Conservation (phyloP, 139 green algal genomes). For the Pleodorina starrii region DNA sequence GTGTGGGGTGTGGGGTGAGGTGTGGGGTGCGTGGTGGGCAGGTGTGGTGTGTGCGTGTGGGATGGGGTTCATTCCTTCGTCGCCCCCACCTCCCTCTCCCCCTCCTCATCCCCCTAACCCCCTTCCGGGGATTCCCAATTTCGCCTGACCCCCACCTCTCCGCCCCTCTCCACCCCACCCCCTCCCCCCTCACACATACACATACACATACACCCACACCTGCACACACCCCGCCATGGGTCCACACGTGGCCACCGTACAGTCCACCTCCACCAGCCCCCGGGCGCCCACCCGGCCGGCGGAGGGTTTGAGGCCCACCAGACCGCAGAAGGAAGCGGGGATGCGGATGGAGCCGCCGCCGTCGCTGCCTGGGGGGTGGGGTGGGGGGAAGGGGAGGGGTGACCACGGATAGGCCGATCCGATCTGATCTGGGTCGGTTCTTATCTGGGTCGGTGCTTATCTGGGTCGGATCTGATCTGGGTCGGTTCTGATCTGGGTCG, state of each 20-base stretch:
- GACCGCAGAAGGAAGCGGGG: constrained; percentile 85
- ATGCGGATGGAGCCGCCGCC: constrained; percentile 89
- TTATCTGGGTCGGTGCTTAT: too few species aligned
- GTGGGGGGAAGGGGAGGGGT: neutral
- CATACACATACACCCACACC: too few species aligned
- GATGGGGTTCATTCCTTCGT: too few species aligned
- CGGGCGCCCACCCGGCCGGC: constrained; percentile 61
- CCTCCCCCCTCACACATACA: too few species aligned
- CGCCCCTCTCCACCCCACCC: neutral
- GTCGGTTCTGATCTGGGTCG: too few species aligned
- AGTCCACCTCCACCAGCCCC: constrained; percentile 54
- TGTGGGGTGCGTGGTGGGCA: too few species aligned
- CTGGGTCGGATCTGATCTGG: too few species aligned
- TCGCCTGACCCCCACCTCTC: neutral
- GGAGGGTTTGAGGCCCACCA: constrained; percentile 83
- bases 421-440: too few species aligned
- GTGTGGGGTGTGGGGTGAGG: too few species aligned
- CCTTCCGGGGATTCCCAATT: neutral
- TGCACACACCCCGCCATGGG: constrained; percentile 67
- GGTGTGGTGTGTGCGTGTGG: neutral
- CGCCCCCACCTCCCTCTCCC: neutral
- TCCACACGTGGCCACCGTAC: constrained; percentile 60
- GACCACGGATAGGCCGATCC: too few species aligned
- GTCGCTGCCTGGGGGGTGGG: constrained; percentile 71
- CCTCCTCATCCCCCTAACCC: neutral